These are phyloP conservation scores for Hypoxylon sp. DNA, from an alignment of 2,329 filamentous ascomycete genomes.

Conservation along the genomic window DNA sequence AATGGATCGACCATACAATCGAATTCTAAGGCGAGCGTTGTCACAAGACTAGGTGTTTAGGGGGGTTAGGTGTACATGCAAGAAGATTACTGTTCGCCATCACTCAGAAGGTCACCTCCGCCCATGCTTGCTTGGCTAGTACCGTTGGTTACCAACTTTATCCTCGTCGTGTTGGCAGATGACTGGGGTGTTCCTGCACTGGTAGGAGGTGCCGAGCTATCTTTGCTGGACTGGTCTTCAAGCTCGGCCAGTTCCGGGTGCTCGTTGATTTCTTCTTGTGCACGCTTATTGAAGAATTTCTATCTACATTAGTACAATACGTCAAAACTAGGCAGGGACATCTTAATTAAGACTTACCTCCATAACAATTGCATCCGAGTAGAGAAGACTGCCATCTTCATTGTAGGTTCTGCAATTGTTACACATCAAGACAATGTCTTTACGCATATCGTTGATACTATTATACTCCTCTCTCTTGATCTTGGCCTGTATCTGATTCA, in stretches of 20 bases:
- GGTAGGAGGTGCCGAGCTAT: conserved; percentile 65
- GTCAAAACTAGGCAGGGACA: not conserved
- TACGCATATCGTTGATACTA: conserved; percentile 82
- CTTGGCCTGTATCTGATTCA: conserved; percentile 94
- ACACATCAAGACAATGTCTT: conserved; percentile 87
- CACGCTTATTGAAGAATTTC: conserved; percentile 70
- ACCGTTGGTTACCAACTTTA: conserved; percentile 71
- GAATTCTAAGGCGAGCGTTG: conserved; percentile 6
- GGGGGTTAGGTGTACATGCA: not conserved
- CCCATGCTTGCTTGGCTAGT: conserved; percentile 48
- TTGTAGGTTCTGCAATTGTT: conserved; percentile 96
- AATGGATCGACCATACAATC: conserved; percentile 3
- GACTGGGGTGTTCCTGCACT: conserved; percentile 76
- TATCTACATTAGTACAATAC: conserved; percentile 58
- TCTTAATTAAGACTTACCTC: conserved; percentile 73
- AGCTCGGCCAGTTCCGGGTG: conserved; percentile 70
- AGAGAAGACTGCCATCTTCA: conserved; percentile 93
- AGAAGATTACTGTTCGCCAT: conserved; percentile 49
- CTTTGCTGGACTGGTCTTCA: conserved; percentile 63
- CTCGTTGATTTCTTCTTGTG: conserved; percentile 68
- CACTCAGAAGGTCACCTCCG: conserved; percentile 47
- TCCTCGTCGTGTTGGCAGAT: conserved; percentile 70
- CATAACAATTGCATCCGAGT: conserved; percentile 92
- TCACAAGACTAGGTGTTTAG: not conserved
- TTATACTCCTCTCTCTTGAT: conserved; percentile 97